phyloP scores from a whole-genome alignment of 164 flowering plant genomes.

The Taxillus chinensis region DNA sequence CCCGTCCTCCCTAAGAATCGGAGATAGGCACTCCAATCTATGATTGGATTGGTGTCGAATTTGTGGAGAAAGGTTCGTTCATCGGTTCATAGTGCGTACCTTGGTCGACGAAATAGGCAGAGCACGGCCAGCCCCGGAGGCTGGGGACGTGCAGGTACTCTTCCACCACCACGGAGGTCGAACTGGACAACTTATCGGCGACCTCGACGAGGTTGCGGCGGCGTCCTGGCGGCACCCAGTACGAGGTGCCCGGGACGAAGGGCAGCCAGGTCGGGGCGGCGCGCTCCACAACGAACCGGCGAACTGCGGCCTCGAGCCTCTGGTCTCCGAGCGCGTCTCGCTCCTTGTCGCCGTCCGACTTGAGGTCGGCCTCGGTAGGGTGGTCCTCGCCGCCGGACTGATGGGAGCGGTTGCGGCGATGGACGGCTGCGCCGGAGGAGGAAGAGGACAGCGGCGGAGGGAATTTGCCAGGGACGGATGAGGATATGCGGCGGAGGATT shows the following conservation, averaged over 20 bases:
- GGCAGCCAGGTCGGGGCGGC: background rate
- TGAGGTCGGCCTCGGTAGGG: background rate
- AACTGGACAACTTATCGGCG: background rate
- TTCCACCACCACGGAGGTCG: background rate
- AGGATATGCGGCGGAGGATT: background rate
- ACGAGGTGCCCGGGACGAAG: background rate
- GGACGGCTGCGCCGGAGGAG: background rate
- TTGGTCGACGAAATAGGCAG: background rate
- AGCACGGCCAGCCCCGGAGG: background rate
- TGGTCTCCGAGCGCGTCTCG: background rate
- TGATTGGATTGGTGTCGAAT: no score
- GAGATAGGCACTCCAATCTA: no score
- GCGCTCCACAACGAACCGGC: background rate
- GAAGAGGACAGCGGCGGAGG: background rate
- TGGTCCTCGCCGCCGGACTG: background rate
- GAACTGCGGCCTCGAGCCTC: background rate
- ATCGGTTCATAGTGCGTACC: no score
- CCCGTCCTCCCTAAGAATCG: no score
- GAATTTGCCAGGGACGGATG: background rate
- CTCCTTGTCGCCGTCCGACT: background rate
- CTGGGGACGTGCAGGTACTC: background rate
- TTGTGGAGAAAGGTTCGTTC: no score
- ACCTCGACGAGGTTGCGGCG: background rate
- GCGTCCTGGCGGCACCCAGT: background rate
- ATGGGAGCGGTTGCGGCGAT: background rate